Percentiles rank a stretch among this genome's conserved stretches.
phyloP scores from a whole-genome alignment of 352 stramenopile genomes.

The Phytopythium cucurbitacearum region DNA sequence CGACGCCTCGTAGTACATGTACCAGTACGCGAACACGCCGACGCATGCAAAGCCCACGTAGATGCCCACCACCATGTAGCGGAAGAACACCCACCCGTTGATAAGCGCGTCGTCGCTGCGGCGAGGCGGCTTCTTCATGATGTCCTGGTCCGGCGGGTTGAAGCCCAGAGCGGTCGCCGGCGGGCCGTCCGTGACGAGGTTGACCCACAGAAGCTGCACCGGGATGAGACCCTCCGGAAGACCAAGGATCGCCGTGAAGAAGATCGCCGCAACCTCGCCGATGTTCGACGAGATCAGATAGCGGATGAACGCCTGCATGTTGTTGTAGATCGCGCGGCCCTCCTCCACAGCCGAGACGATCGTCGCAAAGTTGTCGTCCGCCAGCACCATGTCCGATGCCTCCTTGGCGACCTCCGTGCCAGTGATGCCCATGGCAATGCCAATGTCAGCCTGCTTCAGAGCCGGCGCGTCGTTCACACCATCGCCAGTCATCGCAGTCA shows the following conservation, averaged over 20 bases:
- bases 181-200: slow-evolving; percentile 98
- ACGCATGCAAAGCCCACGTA: slow-evolving; percentile 92
- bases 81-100: slow-evolving; percentile 96
- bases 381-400: slow-evolving; percentile 97
- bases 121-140: slow-evolving; percentile 96
- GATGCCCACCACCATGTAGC: slow-evolving; percentile 96
- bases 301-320: slow-evolving; percentile 99
- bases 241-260: slow-evolving; percentile 95
- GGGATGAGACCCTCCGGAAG: slow-evolving; percentile 97
- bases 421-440: slow-evolving; percentile 98
- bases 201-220: slow-evolving; percentile 99
- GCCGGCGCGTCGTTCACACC: slow-evolving; percentile 99
- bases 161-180: slow-evolving; percentile 98
- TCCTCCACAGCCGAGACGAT: slow-evolving; percentile 93
- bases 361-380: slow-evolving; percentile 98
- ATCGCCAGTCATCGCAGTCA: slow-evolving; percentile 98
- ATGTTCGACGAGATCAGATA: slow-evolving; percentile 99
- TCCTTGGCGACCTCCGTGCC: slow-evolving; percentile 98
- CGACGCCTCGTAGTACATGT: slow-evolving; percentile 89
- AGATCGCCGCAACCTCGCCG: slow-evolving; percentile 98
- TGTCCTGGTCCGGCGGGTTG: slow-evolving; percentile 97
- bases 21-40: slow-evolving; percentile 93
- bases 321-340: slow-evolving; percentile 90
- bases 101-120: slow-evolving; percentile 97
- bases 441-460: slow-evolving; percentile 97